A percentile compares a stretch with the other conserved stretches of the same genome.
Conservation (phyloP, 1,284 basidiomycete species). For the Cryptococcus amylolentus region DNA sequence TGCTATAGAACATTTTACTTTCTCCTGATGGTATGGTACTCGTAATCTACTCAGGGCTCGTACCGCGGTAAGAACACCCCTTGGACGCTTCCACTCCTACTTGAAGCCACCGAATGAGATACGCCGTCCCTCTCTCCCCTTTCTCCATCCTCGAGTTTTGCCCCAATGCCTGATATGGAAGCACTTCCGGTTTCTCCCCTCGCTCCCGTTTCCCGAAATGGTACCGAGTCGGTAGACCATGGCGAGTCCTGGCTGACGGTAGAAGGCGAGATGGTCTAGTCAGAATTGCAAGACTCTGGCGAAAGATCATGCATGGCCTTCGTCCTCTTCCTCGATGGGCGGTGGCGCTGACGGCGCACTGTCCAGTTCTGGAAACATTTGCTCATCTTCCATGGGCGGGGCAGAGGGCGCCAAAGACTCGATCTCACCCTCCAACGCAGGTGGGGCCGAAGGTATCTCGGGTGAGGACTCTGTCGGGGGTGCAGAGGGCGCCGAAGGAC, state of each 20-base stretch:
- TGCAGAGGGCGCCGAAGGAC: neutral
- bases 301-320: neutral
- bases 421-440: conserved; percentile 5
- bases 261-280: no score
- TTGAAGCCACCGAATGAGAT: neutral
- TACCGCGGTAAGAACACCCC: conserved; percentile 30
- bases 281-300: no score
- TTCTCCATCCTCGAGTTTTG: no score
- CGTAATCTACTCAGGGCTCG: conserved; percentile 16
- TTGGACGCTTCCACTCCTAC: neutral
- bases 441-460: conserved; percentile 20
- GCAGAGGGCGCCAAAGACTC: conserved; percentile 3
- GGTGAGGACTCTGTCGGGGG: neutral
- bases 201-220: neutral
- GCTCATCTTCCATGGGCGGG: conserved; percentile 3
- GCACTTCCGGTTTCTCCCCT: neutral
- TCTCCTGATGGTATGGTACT: no score
- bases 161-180: neutral
- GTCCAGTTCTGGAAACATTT: neutral
- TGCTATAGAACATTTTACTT: neutral
- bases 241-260: no score
- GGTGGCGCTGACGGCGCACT: neutral
- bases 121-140: neutral
- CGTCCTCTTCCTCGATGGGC: neutral
- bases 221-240: no score